Base-by-base conservation (phyloP, 371 early-diverging fungal species). In the Mucor velutinosus region DNA sequence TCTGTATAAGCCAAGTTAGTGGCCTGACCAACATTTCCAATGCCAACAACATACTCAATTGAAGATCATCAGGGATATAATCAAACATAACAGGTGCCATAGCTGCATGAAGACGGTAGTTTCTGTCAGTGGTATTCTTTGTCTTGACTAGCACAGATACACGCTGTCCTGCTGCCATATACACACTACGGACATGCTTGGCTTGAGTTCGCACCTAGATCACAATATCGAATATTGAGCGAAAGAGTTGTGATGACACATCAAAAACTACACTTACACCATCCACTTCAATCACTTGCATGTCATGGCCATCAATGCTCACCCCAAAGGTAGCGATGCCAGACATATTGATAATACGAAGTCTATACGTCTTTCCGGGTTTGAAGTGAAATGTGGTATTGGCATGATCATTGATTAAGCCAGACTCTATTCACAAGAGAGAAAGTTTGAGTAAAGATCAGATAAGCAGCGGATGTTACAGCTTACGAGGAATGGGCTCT, bases 61-160 rank as follows among this genome's bases (percentile, higher is more conserved):
- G 33, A 27, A 93, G 81, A 21, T 72, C 82, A 0, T 71, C 81
- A 0, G 93, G 90, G 11, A 88, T 67, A 23, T 55, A 53, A 69
- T 92, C 93, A 74, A 93, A 92, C 92, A 93, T 92, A 66, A 74
- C 83, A 19, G 86, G 83, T 53, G 90, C 86, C 89, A 93, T 89
- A 65, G 89, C 85, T 11, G 89, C 91, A 64, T 89, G 90, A 65
- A 93, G 64, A 45, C 75, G 62, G 72, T 90, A 94, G 79, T 94
- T 94, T 11, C 66, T 33, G 47, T 77, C 70, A 7, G 90, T 85
- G 11, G 74, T 79, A 60, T 79, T 73, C 73, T 85, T 89, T 63
- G 93, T 90, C 7, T 78, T 87, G 33, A 92, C 86, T 12, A 92
- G 78, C 17, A 92, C 88, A 2, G 92, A 88, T 35, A 87, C 73